Evolutionary conservation across 1,284 basidiomycete genomes (phyloP).

Genomic region (Pterula multifida): DNA sequence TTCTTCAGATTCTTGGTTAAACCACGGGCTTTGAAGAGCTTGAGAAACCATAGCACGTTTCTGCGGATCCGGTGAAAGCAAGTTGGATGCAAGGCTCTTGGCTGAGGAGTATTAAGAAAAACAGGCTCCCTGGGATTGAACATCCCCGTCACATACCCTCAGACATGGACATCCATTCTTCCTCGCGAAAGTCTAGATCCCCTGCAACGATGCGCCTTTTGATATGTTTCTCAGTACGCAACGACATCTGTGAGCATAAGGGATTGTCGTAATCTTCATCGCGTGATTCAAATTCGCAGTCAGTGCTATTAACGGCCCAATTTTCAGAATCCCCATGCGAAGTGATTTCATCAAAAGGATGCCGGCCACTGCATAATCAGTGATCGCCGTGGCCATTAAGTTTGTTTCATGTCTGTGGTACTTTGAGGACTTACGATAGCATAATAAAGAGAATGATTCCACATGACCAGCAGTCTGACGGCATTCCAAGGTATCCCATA

Average conservation of each 20-base stretch:
- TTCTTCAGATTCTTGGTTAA: slow-evolving; percentile 42
- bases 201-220: slow-evolving; percentile 60
- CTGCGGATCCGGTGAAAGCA: slow-evolving; percentile 45
- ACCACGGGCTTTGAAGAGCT: slow-evolving; percentile 54
- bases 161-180: slow-evolving; percentile 40
- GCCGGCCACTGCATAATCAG: slow-evolving; percentile 38
- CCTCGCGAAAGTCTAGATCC: slow-evolving; percentile 37
- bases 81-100: slow-evolving; percentile 36
- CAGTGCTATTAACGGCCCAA: not conserved
- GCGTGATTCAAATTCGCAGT: slow-evolving; percentile 18
- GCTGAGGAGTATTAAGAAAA: slow-evolving; percentile 25
- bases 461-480: slow-evolving; percentile 75
- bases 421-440: slow-evolving; percentile 46
- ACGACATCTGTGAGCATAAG: slow-evolving; percentile 34
- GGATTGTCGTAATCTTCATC: slow-evolving; percentile 14
- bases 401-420: slow-evolving; percentile 3
- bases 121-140: not conserved
- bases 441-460: slow-evolving; percentile 73
- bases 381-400: too few species aligned
- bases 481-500: slow-evolving; percentile 65
- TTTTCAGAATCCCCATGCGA: slow-evolving; percentile 16
- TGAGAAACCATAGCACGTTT: slow-evolving; percentile 46
- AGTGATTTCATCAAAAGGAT: slow-evolving; percentile 57
- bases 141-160: slow-evolving; percentile 35
- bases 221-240: slow-evolving; percentile 41